Evolutionary conservation across 2,329 filamentous ascomycete genomes (phyloP).

Genomic region (Arthrobotrys conoides): DNA sequence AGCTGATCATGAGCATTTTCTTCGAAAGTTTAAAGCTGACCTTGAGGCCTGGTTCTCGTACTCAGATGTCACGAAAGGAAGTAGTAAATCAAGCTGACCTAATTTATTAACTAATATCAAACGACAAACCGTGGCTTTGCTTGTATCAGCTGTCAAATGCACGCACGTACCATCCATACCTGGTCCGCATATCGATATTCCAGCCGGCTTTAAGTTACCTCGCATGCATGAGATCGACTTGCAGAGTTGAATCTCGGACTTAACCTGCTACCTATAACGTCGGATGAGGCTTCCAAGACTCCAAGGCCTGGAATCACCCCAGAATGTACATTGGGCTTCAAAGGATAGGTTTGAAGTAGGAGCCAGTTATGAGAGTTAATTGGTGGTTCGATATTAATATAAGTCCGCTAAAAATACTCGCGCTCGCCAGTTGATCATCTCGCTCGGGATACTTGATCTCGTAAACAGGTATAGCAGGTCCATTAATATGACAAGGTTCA

Average conservation of each 20-base stretch:
- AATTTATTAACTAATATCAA: slow-evolving; percentile 13
- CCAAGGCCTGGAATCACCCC: background rate
- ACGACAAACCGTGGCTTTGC: slow-evolving; percentile 9
- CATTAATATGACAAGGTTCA: background rate
- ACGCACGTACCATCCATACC: background rate
- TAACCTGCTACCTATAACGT: background rate
- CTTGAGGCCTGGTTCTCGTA: too few species aligned
- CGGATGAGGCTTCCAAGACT: slow-evolving; percentile 5
- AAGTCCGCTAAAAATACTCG: background rate
- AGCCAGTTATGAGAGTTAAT: background rate
- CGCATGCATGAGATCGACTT: background rate
- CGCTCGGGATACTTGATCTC: background rate
- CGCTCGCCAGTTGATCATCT: background rate
- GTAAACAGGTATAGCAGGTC: background rate
- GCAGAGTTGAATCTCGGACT: background rate
- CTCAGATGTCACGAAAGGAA: background rate
- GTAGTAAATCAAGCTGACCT: slow-evolving; percentile 11
- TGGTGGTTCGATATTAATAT: background rate
- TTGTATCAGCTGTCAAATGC: slow-evolving; percentile 19
- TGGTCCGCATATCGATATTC: slow-evolving; percentile 2
- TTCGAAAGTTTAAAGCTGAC: too few species aligned
- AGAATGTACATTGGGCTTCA: too few species aligned
- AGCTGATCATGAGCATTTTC: background rate
- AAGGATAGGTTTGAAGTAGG: too few species aligned
- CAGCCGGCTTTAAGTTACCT: background rate